phyloP scores from a whole-genome alignment of 768 basidiomycete species.

The Tephrocybe sp. region DNA sequence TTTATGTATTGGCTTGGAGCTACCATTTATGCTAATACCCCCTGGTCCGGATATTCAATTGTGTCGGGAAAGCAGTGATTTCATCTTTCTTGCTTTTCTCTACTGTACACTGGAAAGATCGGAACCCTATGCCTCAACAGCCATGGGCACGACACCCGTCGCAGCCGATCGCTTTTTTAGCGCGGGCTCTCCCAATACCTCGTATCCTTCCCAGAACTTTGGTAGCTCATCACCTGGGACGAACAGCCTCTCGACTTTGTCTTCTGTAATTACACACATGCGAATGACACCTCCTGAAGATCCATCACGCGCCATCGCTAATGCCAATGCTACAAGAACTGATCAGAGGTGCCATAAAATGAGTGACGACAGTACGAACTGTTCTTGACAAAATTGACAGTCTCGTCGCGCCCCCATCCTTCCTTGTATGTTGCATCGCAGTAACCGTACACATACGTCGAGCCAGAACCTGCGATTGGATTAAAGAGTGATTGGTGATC shows the following conservation, averaged over 20 bases:
- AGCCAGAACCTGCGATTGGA: conserved; percentile 71
- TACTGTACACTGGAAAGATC: conserved; percentile 11
- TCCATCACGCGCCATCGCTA: conserved; percentile 98
- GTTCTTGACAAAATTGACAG: conserved; percentile 92
- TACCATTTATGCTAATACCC: background rate
- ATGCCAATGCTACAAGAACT: conserved; percentile 64
- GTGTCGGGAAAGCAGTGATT: too few relatives aligned
- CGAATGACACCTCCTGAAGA: conserved; percentile 97
- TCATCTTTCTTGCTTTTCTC: conserved; percentile 1
- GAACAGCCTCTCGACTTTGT: conserved; percentile 88
- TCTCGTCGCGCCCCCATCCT: conserved; percentile 87
- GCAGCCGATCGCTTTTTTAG: conserved; percentile 30
- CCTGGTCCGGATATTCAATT: background rate
- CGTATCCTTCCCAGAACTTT: conserved; percentile 84
- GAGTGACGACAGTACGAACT: conserved; percentile 52
- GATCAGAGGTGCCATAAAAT: conserved; percentile 2
- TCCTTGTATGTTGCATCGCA: conserved; percentile 98
- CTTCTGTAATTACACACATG: conserved; percentile 95
- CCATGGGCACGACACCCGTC: conserved; percentile 43
- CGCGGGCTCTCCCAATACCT: conserved; percentile 49
- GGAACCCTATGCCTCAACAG: conserved; percentile 37
- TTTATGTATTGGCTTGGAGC: background rate
- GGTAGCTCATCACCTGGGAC: conserved; percentile 89
- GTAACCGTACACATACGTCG: conserved; percentile 98
- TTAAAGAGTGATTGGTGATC: background rate